These are phyloP conservation scores for Phytophthora citricola DNA, from an alignment of 352 stramenopile species.

Conservation along the genomic window DNA sequence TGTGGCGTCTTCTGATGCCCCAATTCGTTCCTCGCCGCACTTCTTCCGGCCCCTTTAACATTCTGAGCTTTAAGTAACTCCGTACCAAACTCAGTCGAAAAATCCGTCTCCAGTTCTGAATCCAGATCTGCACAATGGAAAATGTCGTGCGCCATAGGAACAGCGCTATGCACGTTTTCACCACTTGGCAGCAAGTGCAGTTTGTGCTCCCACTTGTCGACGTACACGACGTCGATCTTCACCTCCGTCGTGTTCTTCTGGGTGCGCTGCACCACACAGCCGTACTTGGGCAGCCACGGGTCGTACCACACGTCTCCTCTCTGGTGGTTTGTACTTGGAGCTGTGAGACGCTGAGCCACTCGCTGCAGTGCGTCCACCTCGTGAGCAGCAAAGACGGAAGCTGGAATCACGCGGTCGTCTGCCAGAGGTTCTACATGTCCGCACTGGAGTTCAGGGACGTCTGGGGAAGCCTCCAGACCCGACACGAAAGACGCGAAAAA, in stretches of 20 bases:
- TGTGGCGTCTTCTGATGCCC: constrained; percentile 63
- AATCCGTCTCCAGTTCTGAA: constrained; percentile 5
- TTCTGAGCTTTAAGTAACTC: too few relatives aligned
- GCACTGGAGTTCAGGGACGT: constrained; percentile 23
- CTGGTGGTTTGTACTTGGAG: neutral
- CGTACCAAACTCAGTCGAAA: constrained; percentile 3
- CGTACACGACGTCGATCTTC: constrained; percentile 45
- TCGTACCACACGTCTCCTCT: constrained; percentile 40
- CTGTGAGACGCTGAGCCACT: constrained; percentile 14
- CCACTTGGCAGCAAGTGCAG: constrained; percentile 40
- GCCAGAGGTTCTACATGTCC: constrained; percentile 11
- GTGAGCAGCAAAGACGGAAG: constrained; percentile 31
- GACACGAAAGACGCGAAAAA: constrained; percentile 31
- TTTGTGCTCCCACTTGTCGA: constrained; percentile 48
- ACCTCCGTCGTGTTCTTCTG: constrained; percentile 26
- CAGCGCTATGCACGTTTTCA: constrained; percentile 45
- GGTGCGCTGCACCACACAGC: constrained; percentile 46
- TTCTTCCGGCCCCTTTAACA: too few relatives aligned
- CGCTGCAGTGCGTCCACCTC: constrained; percentile 34
- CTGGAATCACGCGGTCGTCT: constrained; percentile 35
- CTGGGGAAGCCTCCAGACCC: constrained; percentile 5
- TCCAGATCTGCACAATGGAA: constrained; percentile 46
- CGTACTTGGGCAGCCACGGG: constrained; percentile 59
- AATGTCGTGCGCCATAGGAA: constrained; percentile 33
- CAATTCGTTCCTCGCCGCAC: constrained; percentile 32